These are phyloP conservation scores for Cryptomeria japonica DNA, from an alignment of 75 land plant species.

Conservation along the genomic window DNA sequence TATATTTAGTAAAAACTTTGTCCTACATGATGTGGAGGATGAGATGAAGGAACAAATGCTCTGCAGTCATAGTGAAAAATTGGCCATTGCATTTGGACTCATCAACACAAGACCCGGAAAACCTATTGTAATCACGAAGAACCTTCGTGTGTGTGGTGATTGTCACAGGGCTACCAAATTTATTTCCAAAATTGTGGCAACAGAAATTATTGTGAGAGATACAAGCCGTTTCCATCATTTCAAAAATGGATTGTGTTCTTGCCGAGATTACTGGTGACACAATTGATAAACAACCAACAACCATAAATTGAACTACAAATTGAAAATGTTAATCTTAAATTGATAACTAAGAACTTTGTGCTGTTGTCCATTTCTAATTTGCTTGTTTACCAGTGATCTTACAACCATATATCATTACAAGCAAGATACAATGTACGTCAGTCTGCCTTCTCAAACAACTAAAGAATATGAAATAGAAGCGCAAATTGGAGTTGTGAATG, in stretches of 20 bases:
- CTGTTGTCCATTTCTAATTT: neutral
- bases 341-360: neutral
- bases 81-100: constrained; percentile 21
- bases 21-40: constrained; percentile 42
- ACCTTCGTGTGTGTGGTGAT: constrained; percentile 20
- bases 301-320: neutral
- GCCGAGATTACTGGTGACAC: constrained; percentile 20
- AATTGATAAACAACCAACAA: neutral
- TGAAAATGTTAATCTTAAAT: neutral
- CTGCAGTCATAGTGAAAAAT: constrained; percentile 22
- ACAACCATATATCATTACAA: neutral
- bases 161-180: constrained; percentile 16
- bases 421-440: neutral
- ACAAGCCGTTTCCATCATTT: constrained; percentile 18
- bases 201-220: constrained; percentile 21
- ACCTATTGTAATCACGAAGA: constrained; percentile 15
- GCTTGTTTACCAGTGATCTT: neutral
- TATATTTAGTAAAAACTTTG: constrained; percentile 18
- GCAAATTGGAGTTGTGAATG: neutral
- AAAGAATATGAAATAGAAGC: neutral
- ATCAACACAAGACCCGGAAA: constrained; percentile 4
- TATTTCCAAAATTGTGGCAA: constrained; percentile 9
- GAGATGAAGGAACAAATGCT: constrained; percentile 53
- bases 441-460: neutral
- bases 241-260: constrained; percentile 19